Evolutionary conservation across 2,329 filamentous ascomycete genomes (phyloP).

Genomic region (Aspergillus chevalieri): DNA sequence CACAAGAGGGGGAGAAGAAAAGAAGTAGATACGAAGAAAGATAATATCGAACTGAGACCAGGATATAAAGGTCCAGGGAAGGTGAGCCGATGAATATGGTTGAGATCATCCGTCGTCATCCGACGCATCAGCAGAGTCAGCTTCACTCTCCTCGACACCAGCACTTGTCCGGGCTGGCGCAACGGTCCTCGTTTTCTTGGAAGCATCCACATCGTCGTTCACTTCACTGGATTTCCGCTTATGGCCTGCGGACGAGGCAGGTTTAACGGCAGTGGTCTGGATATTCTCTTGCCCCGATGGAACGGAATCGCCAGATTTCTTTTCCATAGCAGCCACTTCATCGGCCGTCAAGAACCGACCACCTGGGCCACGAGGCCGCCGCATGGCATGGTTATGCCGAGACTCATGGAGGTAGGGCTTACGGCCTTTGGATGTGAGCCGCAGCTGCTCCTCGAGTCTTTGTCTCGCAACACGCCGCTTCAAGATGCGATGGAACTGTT

Average conservation of each 20-base stretch:
- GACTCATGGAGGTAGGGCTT: slow-evolving; percentile 98
- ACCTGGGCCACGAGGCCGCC: slow-evolving; percentile 83
- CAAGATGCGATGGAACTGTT: slow-evolving; percentile 95
- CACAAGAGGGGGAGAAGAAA: neutral
- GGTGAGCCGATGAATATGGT: neutral
- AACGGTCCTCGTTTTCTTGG: slow-evolving; percentile 48
- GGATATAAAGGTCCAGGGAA: neutral
- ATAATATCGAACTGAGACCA: slow-evolving; percentile 2
- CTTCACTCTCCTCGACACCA: slow-evolving; percentile 49
- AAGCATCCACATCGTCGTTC: slow-evolving; percentile 35
- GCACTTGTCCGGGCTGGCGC: slow-evolving; percentile 35
- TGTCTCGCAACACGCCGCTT: slow-evolving; percentile 91
- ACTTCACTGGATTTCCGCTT: slow-evolving; percentile 49
- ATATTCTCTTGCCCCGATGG: slow-evolving; percentile 29
- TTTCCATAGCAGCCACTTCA: slow-evolving; percentile 85
- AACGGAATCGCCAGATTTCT: slow-evolving; percentile 44
- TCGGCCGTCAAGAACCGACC: slow-evolving; percentile 95
- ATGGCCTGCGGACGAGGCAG: slow-evolving; percentile 30
- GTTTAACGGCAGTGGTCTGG: slow-evolving; percentile 22
- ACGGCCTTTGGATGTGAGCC: slow-evolving; percentile 87
- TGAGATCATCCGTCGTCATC: slow-evolving; percentile 43
- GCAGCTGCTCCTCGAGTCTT: slow-evolving; percentile 83
- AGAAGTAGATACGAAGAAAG: slow-evolving; percentile 13
- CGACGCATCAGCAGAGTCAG: slow-evolving; percentile 41
- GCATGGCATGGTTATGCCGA: slow-evolving; percentile 96